Conservation (phyloP, 1,284 basidiomycete species). For the Porodaedalea pini region DNA sequence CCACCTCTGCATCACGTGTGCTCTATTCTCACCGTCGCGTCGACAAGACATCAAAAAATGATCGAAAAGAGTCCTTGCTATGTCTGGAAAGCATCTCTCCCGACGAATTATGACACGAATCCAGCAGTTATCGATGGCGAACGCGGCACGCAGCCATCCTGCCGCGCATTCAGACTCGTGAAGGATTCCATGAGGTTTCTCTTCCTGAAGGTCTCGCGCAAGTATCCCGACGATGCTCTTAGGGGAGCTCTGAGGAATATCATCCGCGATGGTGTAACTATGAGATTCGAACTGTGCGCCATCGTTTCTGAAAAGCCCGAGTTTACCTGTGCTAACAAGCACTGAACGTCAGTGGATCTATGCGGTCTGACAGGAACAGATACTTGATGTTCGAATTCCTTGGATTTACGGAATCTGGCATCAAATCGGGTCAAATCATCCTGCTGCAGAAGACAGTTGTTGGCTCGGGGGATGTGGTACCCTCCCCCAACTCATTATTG, state of each 20-base stretch:
- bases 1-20: no score
- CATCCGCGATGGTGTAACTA: not conserved
- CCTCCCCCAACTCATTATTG: constrained; percentile 22
- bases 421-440: constrained; percentile 24
- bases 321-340: not conserved
- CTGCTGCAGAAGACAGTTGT: constrained; percentile 21
- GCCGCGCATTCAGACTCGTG: constrained; percentile 11
- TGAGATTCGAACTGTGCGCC: not conserved
- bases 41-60: no score
- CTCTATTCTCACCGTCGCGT: no score
- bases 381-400: constrained; percentile 14
- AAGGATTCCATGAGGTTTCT: constrained; percentile 9
- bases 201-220: constrained; percentile 2
- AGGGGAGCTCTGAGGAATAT: not conserved
- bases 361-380: not conserved
- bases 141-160: not conserved
- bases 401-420: constrained; percentile 27
- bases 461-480: constrained; percentile 18
- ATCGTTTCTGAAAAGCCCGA: not conserved
- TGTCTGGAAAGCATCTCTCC: not conserved
- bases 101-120: not conserved
- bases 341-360: not conserved
- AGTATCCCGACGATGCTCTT: not conserved
- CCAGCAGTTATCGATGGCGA: not conserved
- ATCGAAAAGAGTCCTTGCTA: not conserved